Conservation (phyloP, 768 basidiomycete genomes). For the Lactarius indigo region DNA sequence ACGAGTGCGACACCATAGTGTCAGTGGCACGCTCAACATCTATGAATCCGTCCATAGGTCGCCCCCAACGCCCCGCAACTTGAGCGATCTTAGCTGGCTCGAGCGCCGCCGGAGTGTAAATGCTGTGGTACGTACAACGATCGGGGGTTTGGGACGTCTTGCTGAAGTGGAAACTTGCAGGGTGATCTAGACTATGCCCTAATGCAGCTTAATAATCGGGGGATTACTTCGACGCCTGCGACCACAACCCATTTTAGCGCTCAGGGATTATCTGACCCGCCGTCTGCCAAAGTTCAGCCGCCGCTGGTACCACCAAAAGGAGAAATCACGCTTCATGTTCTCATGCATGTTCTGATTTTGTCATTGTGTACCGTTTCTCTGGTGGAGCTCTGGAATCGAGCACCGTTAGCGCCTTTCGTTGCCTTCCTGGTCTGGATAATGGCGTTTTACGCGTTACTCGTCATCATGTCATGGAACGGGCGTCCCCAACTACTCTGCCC, state of each 20-base stretch:
- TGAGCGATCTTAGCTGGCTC: conserved; percentile 78
- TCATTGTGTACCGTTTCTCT: conserved; percentile 57
- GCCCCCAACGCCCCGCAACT: conserved; percentile 46
- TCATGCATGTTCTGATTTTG: conserved; percentile 57
- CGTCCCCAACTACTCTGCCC: conserved; percentile 54
- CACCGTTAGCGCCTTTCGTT: conserved; percentile 52
- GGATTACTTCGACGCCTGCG: conserved; percentile 45
- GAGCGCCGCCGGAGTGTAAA: conserved; percentile 68
- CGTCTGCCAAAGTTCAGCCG: conserved; percentile 27
- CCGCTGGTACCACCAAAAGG: conserved; percentile 38
- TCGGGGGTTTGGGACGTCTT: conserved; percentile 3
- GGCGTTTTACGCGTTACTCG: conserved; percentile 53
- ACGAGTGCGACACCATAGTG: conserved; percentile 52
- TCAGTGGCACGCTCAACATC: conserved; percentile 39
- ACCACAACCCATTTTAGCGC: conserved; percentile 49
- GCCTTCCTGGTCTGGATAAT: conserved; percentile 62
- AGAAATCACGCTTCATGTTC: conserved; percentile 43
- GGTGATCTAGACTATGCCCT: conserved; percentile 70
- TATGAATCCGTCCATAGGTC: conserved; percentile 40
- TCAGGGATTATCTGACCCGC: conserved; percentile 32
- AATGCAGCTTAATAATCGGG: conserved; percentile 51
- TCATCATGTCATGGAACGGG: conserved; percentile 55
- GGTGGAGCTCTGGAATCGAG: conserved; percentile 54
- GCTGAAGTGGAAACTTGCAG: conserved; percentile 35
- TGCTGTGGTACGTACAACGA: conserved; percentile 51